Conservation (phyloP, 2,329 filamentous ascomycete species). For the Monilinia fructigena region DNA sequence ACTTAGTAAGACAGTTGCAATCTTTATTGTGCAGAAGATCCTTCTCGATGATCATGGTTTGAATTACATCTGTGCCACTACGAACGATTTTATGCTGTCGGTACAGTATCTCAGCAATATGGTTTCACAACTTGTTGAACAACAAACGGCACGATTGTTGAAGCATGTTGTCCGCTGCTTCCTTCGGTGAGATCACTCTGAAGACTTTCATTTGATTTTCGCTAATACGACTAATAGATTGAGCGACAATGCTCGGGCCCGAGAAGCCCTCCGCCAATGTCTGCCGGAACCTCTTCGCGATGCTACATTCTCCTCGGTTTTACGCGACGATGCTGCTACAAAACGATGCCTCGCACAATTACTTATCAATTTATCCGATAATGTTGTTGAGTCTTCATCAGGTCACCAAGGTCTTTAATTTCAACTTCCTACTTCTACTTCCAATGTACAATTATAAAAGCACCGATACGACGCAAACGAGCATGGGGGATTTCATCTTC, state of each 20-base stretch:
- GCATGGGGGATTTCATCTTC: conserved; percentile 35
- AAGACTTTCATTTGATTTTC: background rate
- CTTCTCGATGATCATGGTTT: conserved; percentile 93
- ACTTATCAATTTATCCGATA: conserved; percentile 92
- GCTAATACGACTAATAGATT: conserved; percentile 54
- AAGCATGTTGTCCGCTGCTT: conserved; percentile 99
- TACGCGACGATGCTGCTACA: conserved; percentile 94
- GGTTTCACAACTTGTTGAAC: conserved; percentile 96
- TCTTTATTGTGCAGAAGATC: conserved; percentile 99
- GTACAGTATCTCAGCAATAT: conserved; percentile 97
- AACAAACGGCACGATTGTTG: conserved; percentile 90
- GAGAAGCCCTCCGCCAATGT: conserved; percentile 92
- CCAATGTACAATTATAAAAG: conserved; percentile 39
- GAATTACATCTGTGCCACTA: conserved; percentile 99
- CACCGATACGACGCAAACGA: conserved; percentile 31
- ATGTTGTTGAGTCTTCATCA: conserved; percentile 54
- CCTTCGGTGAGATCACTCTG: conserved; percentile 64
- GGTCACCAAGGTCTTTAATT: conserved; percentile 39
- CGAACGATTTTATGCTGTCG: conserved; percentile 96
- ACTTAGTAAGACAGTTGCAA: conserved; percentile 96
- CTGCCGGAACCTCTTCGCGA: conserved; percentile 98
- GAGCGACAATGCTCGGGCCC: conserved; percentile 92
- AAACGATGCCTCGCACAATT: conserved; percentile 98
- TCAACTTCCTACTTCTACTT: conserved; percentile 20
- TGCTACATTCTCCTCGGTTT: conserved; percentile 92